Percentiles rank a stretch among this genome's conserved stretches.
These are phyloP conservation scores for Tulasnella sp. DNA, from an alignment of 768 basidiomycete genomes.

Conservation along the genomic window DNA sequence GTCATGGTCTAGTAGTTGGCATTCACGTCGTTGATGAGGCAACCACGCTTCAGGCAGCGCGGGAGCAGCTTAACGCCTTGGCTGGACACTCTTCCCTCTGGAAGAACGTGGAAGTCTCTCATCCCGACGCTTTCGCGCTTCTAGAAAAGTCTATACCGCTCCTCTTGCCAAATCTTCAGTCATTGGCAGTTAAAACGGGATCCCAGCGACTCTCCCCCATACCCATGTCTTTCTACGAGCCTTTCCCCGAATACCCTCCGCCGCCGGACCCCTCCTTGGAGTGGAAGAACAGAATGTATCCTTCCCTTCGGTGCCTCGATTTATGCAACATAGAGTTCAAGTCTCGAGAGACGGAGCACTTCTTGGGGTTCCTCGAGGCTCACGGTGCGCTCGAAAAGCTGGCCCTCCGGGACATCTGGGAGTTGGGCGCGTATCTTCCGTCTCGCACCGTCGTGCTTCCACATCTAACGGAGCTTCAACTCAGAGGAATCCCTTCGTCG, in stretches of 20 bases:
- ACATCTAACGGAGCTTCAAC: not conserved
- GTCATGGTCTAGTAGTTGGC: not conserved
- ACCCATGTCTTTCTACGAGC: not conserved
- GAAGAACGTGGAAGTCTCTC: not conserved
- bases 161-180: not conserved
- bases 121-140: not conserved
- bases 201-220: not conserved
- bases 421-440: not conserved
- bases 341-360: not conserved
- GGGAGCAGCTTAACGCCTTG: not conserved
- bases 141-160: not conserved
- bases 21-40: not conserved
- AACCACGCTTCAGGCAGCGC: not conserved
- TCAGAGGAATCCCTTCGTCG: not conserved
- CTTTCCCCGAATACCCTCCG: not conserved
- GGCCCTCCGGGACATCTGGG: not conserved
- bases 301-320: not conserved
- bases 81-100: not conserved
- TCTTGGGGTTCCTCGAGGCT: not conserved
- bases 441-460: not conserved
- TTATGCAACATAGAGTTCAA: not conserved
- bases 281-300: not conserved
- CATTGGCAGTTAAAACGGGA: not conserved
- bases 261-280: not conserved
- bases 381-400: not conserved